These are phyloP conservation scores for Starmerella floris DNA, from an alignment of 805 yeast genomes.

Conservation along the genomic window DNA sequence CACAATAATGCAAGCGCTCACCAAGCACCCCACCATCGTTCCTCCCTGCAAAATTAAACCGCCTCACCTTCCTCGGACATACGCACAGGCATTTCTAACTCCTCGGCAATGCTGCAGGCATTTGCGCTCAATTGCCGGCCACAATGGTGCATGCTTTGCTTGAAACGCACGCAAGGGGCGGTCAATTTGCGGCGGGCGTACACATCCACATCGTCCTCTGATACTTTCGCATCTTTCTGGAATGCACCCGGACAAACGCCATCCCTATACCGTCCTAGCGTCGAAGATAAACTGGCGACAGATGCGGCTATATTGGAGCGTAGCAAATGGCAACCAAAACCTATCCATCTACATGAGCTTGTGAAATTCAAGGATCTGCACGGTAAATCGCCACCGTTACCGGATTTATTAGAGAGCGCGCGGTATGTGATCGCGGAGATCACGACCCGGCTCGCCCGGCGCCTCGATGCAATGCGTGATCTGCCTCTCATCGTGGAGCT, in stretches of 20 bases:
- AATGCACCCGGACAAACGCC: not conserved
- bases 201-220: too few relatives aligned
- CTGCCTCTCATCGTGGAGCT: conserved; percentile 75
- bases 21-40: too few relatives aligned
- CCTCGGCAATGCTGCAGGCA: too few relatives aligned
- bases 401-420: conserved; percentile 26
- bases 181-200: too few relatives aligned
- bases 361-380: conserved; percentile 10
- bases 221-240: too few relatives aligned
- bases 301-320: conserved; percentile 19
- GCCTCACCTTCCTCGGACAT: too few relatives aligned
- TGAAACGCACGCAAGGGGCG: too few relatives aligned
- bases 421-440: conserved; percentile 20
- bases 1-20: too few relatives aligned
- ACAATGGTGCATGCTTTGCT: too few relatives aligned
- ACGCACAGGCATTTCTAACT: too few relatives aligned
- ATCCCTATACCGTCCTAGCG: conserved; percentile 1
- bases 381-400: conserved; percentile 15
- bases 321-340: conserved; percentile 15
- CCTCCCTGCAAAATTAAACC: too few relatives aligned
- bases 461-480: conserved; percentile 54
- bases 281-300: conserved; percentile 13
- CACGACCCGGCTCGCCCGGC: conserved; percentile 40
- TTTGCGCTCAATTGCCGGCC: too few relatives aligned
- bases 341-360: conserved; percentile 20